A percentile compares a stretch with the other conserved stretches of the same genome.
These are phyloP conservation scores for Alternaria brassicae DNA, from an alignment of 2,329 filamentous ascomycete species.

Conservation along the genomic window DNA sequence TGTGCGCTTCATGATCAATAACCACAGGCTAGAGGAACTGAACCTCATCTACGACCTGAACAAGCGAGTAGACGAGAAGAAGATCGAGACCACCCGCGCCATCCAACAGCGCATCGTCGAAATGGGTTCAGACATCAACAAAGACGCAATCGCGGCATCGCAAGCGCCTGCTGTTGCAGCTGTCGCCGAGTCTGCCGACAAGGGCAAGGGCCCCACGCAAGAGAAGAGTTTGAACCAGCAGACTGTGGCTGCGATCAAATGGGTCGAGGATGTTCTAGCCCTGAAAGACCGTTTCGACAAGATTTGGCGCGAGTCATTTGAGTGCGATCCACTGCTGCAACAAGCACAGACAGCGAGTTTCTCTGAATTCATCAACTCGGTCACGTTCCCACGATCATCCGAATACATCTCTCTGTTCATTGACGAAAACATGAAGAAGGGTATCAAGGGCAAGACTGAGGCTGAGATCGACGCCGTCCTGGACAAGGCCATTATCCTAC, in stretches of 20 bases:
- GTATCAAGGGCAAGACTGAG: constrained; percentile 91
- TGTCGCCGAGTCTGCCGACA: constrained; percentile 59
- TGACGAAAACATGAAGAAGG: constrained; percentile 93
- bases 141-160: constrained; percentile 63
- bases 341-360: constrained; percentile 87
- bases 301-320: constrained; percentile 77
- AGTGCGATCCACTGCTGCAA: constrained; percentile 77
- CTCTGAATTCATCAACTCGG: constrained; percentile 85
- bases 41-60: constrained; percentile 83
- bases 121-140: constrained; percentile 84
- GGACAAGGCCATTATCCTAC: constrained; percentile 86
- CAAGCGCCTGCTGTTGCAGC: constrained; percentile 59
- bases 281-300: constrained; percentile 90
- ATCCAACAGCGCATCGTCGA: constrained; percentile 79
- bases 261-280: constrained; percentile 88
- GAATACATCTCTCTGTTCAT: constrained; percentile 97
- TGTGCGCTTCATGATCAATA: constrained; percentile 87
- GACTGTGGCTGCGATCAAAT: constrained; percentile 86
- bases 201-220: constrained; percentile 51
- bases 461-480: constrained; percentile 81
- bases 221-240: constrained; percentile 72
- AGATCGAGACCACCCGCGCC: constrained; percentile 71
- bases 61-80: constrained; percentile 76
- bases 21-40: constrained; percentile 80
- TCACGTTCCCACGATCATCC: constrained; percentile 75